Base-by-base conservation (phyloP, 139 green algal genomes). In the Mychonastes homosphaera region DNA sequence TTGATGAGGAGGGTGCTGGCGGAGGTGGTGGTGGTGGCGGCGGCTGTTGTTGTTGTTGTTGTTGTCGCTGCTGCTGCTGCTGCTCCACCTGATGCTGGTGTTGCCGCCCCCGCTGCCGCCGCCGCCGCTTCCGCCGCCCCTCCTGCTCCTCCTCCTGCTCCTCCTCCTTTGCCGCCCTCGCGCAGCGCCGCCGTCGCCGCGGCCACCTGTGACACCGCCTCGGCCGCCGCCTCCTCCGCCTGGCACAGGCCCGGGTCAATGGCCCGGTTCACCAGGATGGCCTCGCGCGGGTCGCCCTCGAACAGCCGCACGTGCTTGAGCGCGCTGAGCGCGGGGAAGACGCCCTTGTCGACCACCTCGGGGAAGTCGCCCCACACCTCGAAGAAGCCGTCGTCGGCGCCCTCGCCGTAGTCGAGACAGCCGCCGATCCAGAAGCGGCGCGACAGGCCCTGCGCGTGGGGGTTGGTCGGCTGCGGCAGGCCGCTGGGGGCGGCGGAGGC, bases 321-420 rank as follows among this genome's bases (percentile, higher is more conserved):
- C 9, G 46, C 56, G 3, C 38, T 65, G 40, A 84, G 49, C 2
- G 58, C 60, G 3, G 79, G 76, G 21, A 84, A 82, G 2, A 39
- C 40, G 3, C 44, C 65, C 18, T 46, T 47, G 1, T 63, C 23
- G 34, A 56, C 40, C 1, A 74, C 40, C 60, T 80, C 73, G 8
- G 58, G 63, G 34, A 77, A 86, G 3, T 72, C 61, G 6, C 79
- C 73, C 15, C 59, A 27, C 35, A 75, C 44, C 15, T 82, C 79
- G 29, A 77, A 84, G 40, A 86, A 75, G 19, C 77, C 74, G 28
- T 84, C 74, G 1, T 26, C 56, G 1, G 82, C 29, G 0, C 29
- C 2, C 32, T 86, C 76, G 6, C 65, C 45, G 39, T 65, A 77
- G 38, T 53, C 52, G 50, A 84, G 45, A n/a, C n/a, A n/a, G n/a